Conservation (phyloP, 306 rosid species). For the Medicago arabica region DNA sequence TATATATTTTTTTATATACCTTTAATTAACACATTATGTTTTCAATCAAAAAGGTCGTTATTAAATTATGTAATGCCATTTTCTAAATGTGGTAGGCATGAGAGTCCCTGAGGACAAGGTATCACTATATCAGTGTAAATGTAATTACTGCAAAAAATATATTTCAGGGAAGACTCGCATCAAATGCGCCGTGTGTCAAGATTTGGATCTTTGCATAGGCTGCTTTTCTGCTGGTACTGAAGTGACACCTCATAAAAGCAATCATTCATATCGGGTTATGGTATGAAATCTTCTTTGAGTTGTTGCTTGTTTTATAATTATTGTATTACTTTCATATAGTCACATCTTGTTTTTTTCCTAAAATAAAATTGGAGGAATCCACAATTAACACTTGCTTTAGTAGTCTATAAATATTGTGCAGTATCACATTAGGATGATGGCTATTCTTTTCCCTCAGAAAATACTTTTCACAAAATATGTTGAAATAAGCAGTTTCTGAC, state of each 20-base stretch:
- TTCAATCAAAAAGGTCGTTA: background rate
- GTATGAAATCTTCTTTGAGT: conserved; percentile 44
- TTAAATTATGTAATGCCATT: conserved; percentile 13
- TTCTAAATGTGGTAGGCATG: conserved; percentile 59
- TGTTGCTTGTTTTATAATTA: conserved; percentile 28
- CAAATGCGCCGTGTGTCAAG: conserved; percentile 89
- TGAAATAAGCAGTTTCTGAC: conserved; percentile 1
- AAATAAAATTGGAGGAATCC: background rate
- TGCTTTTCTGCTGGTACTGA: conserved; percentile 97
- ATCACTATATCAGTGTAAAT: conserved; percentile 91
- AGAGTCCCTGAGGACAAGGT: conserved; percentile 69
- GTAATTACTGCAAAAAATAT: conserved; percentile 97
- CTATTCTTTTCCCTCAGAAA: no score
- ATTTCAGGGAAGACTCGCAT: conserved; percentile 90
- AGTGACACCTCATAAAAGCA: conserved; percentile 86
- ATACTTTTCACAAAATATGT: no score
- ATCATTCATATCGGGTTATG: conserved; percentile 93
- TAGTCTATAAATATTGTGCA: conserved; percentile 28
- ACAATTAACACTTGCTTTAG: conserved; percentile 9
- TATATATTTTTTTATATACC: no score
- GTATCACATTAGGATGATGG: background rate
- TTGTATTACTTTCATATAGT: conserved; percentile 25
- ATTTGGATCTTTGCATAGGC: conserved; percentile 92
- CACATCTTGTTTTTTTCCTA: conserved; percentile 1
- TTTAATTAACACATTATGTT: background rate